These are phyloP conservation scores for Serendipita sp. DNA, from an alignment of 768 basidiomycete species.

Conservation along the genomic window DNA sequence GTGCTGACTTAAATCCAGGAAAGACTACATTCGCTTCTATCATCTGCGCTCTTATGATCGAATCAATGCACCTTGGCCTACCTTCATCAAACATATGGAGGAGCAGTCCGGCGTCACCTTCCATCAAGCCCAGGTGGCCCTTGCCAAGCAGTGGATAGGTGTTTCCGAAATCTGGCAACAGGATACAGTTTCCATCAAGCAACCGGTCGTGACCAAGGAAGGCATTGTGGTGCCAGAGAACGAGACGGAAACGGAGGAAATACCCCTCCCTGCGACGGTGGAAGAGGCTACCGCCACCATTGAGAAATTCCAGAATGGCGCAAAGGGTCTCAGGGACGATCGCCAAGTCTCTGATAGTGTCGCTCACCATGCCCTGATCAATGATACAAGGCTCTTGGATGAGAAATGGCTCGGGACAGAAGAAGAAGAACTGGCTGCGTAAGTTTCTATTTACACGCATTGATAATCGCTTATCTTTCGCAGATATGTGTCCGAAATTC, in stretches of 20 bases:
- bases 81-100: slow-evolving; percentile 56
- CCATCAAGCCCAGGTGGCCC: slow-evolving; percentile 74
- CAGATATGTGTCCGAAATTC: slow-evolving; percentile 64
- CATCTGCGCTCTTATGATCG: slow-evolving; percentile 85
- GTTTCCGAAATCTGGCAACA: slow-evolving; percentile 21
- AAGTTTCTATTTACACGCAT: not conserved
- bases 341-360: slow-evolving; percentile 59
- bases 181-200: slow-evolving; percentile 40
- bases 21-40: slow-evolving; percentile 80
- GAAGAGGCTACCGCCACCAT: slow-evolving; percentile 58
- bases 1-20: slow-evolving; percentile 23
- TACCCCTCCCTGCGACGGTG: slow-evolving; percentile 48
- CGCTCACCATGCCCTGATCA: slow-evolving; percentile 60
- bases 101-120: slow-evolving; percentile 59
- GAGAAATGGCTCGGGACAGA: slow-evolving; percentile 77
- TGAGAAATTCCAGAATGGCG: slow-evolving; percentile 53
- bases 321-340: slow-evolving; percentile 33
- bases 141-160: slow-evolving; percentile 61
- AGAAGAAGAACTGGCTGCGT: slow-evolving; percentile 51
- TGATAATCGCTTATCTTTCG: not conserved
- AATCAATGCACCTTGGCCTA: slow-evolving; percentile 53
- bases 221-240: slow-evolving; percentile 29
- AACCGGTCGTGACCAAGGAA: slow-evolving; percentile 35
- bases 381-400: slow-evolving; percentile 41
- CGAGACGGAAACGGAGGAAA: slow-evolving; percentile 37